A percentile compares a stretch with the other conserved stretches of the same genome.
Conservation (phyloP, 1,139 yeast species). For the Pichia sp. region DNA sequence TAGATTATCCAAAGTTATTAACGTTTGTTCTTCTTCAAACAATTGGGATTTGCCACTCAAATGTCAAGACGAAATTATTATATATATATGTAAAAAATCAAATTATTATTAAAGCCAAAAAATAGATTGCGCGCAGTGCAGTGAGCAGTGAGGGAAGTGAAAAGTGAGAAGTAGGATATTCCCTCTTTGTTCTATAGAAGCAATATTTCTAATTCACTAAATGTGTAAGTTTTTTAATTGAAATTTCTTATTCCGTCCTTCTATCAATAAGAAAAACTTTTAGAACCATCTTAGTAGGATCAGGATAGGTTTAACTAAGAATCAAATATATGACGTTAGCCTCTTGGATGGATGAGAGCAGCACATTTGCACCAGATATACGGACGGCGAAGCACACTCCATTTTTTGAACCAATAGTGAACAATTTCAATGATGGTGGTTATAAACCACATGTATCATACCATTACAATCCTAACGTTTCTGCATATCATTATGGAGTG, state of each 20-base stretch:
- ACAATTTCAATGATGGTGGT: slow-evolving; percentile 29
- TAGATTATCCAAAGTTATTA: too few relatives aligned
- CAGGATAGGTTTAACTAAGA: too few relatives aligned
- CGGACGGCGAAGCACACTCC: slow-evolving; percentile 58
- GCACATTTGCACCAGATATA: slow-evolving; percentile 45
- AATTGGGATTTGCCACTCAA: background rate
- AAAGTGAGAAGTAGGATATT: background rate
- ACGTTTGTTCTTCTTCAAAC: background rate
- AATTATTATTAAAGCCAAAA: too few relatives aligned
- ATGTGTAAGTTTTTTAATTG: too few relatives aligned
- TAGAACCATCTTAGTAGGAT: too few relatives aligned
- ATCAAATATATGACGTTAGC: slow-evolving; percentile 21
- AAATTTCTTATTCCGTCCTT: too few relatives aligned
- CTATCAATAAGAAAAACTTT: too few relatives aligned
- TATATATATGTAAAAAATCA: too few relatives aligned
- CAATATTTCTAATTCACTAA: background rate
- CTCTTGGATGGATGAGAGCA: slow-evolving; percentile 28
- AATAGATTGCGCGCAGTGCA: too few relatives aligned
- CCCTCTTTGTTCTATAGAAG: background rate
- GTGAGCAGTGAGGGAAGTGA: too few relatives aligned
- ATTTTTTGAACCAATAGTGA: slow-evolving; percentile 40
- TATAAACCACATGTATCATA: slow-evolving; percentile 64
- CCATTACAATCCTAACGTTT: slow-evolving; percentile 79
- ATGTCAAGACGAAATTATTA: too few relatives aligned
- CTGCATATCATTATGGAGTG: slow-evolving; percentile 82